Conservation (phyloP, 2,329 filamentous ascomycete genomes). For the Lachnellula suecica region DNA sequence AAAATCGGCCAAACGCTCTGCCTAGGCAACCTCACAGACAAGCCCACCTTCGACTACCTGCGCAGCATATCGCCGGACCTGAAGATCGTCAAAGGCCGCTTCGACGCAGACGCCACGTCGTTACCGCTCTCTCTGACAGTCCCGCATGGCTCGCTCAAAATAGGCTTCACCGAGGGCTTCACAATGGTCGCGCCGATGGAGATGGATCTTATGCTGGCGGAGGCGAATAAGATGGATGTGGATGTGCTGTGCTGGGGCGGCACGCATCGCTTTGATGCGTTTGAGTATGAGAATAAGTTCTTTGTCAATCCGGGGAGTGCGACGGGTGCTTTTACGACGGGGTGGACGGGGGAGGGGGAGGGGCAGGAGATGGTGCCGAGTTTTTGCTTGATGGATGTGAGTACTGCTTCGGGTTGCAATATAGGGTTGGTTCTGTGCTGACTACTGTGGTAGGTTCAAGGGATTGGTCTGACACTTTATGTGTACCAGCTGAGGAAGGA, state of each 20-base stretch:
- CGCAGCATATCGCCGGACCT: conserved; percentile 71
- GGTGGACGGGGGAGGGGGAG: conserved; percentile 58
- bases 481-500: conserved; percentile 86
- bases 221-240: conserved; percentile 67
- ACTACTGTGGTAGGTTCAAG: conserved; percentile 71
- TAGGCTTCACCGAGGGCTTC: conserved; percentile 69
- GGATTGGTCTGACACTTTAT: conserved; percentile 91
- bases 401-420: conserved; percentile 39
- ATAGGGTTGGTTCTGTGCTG: conserved; percentile 16
- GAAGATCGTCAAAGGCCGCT: conserved; percentile 67
- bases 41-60: conserved; percentile 77
- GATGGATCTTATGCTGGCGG: conserved; percentile 64
- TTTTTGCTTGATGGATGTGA: conserved; percentile 96
- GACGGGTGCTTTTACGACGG: conserved; percentile 60
- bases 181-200: conserved; percentile 63
- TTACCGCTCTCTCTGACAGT: conserved; percentile 66
- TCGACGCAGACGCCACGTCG: conserved; percentile 65
- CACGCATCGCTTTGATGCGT: conserved; percentile 68
- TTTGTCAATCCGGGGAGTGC: conserved; percentile 69
- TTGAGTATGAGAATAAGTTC: conserved; percentile 74
- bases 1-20: conserved; percentile 83
- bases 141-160: conserved; percentile 62
- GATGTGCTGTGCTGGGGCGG: conserved; percentile 70
- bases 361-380: conserved; percentile 80
- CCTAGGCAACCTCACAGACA: conserved; percentile 78